These are phyloP conservation scores for Penicillium sp. DNA, from an alignment of 2,329 filamentous ascomycete genomes.

Conservation along the genomic window DNA sequence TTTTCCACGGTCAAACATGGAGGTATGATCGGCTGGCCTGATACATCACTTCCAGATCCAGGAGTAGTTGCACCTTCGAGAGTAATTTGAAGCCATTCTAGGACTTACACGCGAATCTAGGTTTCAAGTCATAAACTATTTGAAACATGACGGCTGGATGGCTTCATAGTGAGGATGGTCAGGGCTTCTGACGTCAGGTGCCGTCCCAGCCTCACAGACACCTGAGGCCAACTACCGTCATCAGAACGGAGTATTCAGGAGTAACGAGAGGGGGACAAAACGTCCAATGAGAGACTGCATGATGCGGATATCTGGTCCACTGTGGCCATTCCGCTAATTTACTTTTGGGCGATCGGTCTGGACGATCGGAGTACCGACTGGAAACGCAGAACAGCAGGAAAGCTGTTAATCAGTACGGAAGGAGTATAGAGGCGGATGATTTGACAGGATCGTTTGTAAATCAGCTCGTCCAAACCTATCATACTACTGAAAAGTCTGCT, in stretches of 20 bases:
- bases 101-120: no score
- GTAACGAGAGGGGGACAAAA: background rate
- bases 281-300: background rate
- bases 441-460: background rate
- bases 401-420: background rate
- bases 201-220: conserved; percentile 13
- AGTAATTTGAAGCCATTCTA: no score
- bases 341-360: background rate
- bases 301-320: background rate
- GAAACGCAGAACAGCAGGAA: background rate
- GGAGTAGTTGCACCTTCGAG: no score
- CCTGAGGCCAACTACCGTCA: background rate
- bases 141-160: background rate
- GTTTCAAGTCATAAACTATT: no score
- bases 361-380: background rate
- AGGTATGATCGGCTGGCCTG: no score
- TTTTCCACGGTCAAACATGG: no score
- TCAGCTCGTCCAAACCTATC: background rate
- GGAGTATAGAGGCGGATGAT: background rate
- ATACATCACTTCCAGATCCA: no score
- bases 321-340: conserved; percentile 4
- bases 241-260: background rate
- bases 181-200: conserved; percentile 27
- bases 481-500: background rate
- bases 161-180: background rate